Conservation (phyloP, 179 eudicot genomes). For the Drosera spatulata region DNA sequence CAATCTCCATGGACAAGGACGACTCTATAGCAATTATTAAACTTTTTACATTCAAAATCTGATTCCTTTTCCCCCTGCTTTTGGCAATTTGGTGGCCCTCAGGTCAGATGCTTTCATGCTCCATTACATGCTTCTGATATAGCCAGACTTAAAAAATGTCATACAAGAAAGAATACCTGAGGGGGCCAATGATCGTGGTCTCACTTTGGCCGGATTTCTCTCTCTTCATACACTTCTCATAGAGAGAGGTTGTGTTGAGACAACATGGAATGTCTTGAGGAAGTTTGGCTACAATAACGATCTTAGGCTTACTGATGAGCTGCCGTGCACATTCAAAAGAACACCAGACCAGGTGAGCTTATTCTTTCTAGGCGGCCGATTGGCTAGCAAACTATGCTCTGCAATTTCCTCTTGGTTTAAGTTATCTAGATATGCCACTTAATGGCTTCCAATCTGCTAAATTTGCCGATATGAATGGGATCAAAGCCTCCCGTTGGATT, state of each 20-base stretch:
- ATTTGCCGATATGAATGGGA: too few species aligned
- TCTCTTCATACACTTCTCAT: slow-evolving; percentile 81
- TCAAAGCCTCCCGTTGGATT: too few species aligned
- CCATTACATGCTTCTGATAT: slow-evolving; percentile 89
- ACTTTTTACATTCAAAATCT: not conserved
- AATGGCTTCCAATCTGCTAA: too few species aligned
- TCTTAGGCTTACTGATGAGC: slow-evolving; percentile 55
- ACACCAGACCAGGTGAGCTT: slow-evolving; percentile 92
- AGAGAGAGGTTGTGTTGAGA: slow-evolving; percentile 87
- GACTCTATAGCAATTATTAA: too few species aligned
- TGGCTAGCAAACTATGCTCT: too few species aligned
- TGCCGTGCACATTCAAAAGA: slow-evolving; percentile 55
- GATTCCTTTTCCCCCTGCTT: too few species aligned
- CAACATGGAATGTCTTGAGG: slow-evolving; percentile 89
- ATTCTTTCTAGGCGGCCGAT: too few species aligned
- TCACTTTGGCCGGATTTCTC: slow-evolving; percentile 75
- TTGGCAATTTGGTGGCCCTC: too few species aligned
- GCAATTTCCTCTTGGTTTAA: too few species aligned
- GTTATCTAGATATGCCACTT: too few species aligned
- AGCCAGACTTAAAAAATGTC: slow-evolving; percentile 76
- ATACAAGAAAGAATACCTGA: slow-evolving; percentile 81
- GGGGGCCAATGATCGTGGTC: slow-evolving; percentile 79
- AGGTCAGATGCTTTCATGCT: slow-evolving; percentile 91
- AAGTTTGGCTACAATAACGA: slow-evolving; percentile 86
- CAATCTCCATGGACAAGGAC: too few species aligned